phyloP scores from a whole-genome alignment of 805 yeast species.

The Cyberlindnera galapagoensis region DNA sequence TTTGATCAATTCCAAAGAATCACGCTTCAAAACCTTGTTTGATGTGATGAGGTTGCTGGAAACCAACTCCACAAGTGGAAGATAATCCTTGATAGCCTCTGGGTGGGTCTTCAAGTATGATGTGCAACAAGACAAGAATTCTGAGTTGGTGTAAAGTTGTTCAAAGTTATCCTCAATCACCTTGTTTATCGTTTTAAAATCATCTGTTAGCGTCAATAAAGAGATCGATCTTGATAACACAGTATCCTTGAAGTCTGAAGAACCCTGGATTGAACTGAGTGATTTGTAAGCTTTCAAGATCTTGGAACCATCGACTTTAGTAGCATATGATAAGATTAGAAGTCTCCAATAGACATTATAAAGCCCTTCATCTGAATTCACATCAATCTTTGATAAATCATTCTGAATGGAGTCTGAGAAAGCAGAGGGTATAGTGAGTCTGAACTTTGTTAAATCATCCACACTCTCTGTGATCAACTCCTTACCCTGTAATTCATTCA shows the following conservation, averaged over 20 bases:
- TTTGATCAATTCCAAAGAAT: slow-evolving; percentile 41
- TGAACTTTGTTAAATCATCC: slow-evolving; percentile 12
- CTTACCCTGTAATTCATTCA: slow-evolving; percentile 30
- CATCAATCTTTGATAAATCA: slow-evolving; percentile 4
- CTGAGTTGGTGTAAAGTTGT: slow-evolving; percentile 15
- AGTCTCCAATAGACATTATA: slow-evolving; percentile 48
- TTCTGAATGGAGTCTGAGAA: slow-evolving; percentile 8
- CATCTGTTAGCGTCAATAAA: slow-evolving; percentile 7
- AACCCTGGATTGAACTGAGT: slow-evolving; percentile 1
- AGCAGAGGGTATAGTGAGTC: slow-evolving; percentile 13
- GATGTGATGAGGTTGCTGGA: slow-evolving; percentile 40
- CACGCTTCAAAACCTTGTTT: slow-evolving; percentile 42
- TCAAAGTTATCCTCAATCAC: slow-evolving; percentile 13
- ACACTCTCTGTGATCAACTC: slow-evolving; percentile 12
- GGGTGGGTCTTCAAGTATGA: slow-evolving; percentile 7
- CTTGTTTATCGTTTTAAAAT: not conserved
- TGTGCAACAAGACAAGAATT: slow-evolving; percentile 17
- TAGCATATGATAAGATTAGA: slow-evolving; percentile 33
- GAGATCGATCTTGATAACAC: slow-evolving; percentile 15
- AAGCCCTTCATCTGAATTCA: slow-evolving; percentile 14
- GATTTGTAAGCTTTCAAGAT: slow-evolving; percentile 4
- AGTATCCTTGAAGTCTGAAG: slow-evolving; percentile 11
- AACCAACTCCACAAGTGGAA: slow-evolving; percentile 19
- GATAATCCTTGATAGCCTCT: slow-evolving; percentile 2
- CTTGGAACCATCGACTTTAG: slow-evolving; percentile 20